Percentiles rank a stretch among this genome's conserved stretches.
phyloP scores from a whole-genome alignment of 1,284 basidiomycete genomes.

The Cutaneotrichosporon sp. region DNA sequence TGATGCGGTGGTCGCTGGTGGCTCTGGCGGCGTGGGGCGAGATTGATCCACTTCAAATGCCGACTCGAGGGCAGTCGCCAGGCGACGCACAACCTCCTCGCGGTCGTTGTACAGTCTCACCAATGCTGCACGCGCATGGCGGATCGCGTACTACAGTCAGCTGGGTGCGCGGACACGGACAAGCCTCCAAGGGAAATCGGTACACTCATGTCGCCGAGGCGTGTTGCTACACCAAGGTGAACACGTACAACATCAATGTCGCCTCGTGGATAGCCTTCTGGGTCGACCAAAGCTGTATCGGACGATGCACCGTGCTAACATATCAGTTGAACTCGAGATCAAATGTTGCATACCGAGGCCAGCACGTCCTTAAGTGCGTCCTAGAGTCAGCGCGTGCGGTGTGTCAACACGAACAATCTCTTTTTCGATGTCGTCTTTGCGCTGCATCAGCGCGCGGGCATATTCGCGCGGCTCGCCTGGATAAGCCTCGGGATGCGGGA shows the following conservation, averaged over 20 bases:
- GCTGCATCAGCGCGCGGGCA: slow-evolving; percentile 43
- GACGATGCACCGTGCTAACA: slow-evolving; percentile 34
- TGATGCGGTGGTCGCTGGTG: slow-evolving; percentile 1
- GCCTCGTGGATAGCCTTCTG: slow-evolving; percentile 76
- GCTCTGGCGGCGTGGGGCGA: not conserved
- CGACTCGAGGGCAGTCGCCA: slow-evolving; percentile 61
- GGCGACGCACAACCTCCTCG: slow-evolving; percentile 59
- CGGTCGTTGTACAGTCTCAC: slow-evolving; percentile 66
- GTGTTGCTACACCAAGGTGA: not conserved
- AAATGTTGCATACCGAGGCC: slow-evolving; percentile 29
- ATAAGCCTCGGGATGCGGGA: slow-evolving; percentile 43
- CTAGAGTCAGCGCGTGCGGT: slow-evolving; percentile 23
- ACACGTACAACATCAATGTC: slow-evolving; percentile 58
- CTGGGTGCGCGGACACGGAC: no score
- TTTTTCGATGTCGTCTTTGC: slow-evolving; percentile 44
- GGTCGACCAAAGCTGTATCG: slow-evolving; percentile 66
- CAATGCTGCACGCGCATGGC: slow-evolving; percentile 55
- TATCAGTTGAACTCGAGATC: no score
- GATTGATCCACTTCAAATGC: slow-evolving; percentile 46
- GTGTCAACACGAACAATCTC: no score
- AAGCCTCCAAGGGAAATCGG: no score
- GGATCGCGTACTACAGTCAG: slow-evolving; percentile 58
- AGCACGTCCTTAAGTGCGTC: slow-evolving; percentile 36
- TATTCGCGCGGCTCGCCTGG: slow-evolving; percentile 41
- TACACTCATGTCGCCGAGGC: no score